A percentile compares a stretch with the other conserved stretches of the same genome.
phyloP scores from a whole-genome alignment of 257 asterid species.

The Primulina tabacum region DNA sequence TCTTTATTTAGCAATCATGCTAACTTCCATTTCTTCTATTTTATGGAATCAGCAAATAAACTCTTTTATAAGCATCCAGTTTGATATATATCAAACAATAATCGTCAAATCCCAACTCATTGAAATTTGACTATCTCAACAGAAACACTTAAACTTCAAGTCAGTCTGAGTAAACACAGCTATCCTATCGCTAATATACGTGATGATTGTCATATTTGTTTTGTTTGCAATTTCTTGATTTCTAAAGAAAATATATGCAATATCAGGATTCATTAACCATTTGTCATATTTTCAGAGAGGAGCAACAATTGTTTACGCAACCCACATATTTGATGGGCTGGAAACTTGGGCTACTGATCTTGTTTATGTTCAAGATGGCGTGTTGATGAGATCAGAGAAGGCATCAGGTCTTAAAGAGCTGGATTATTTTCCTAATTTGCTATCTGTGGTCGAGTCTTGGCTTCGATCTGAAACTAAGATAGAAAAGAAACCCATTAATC shows the following conservation, averaged over 20 bases:
- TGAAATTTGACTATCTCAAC: too few relatives aligned
- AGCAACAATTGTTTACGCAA: slow-evolving; percentile 89
- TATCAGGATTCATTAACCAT: neutral
- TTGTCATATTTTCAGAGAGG: slow-evolving; percentile 61
- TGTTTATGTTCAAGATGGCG: slow-evolving; percentile 85
- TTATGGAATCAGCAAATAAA: too few relatives aligned
- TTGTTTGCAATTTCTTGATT: neutral
- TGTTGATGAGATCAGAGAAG: slow-evolving; percentile 67
- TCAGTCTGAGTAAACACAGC: too few relatives aligned
- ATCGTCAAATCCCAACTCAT: too few relatives aligned
- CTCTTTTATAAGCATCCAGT: too few relatives aligned
- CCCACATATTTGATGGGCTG: slow-evolving; percentile 95
- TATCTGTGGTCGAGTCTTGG: slow-evolving; percentile 87
- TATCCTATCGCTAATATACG: too few relatives aligned
- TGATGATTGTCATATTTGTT: neutral
- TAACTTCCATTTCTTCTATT: too few relatives aligned
- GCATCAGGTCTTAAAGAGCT: slow-evolving; percentile 62
- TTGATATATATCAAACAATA: too few relatives aligned
- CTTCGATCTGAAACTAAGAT: slow-evolving; percentile 72
- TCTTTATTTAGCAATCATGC: too few relatives aligned
- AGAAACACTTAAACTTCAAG: too few relatives aligned
- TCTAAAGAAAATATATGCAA: neutral
- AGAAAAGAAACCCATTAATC: slow-evolving; percentile 50
- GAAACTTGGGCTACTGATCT: slow-evolving; percentile 94
- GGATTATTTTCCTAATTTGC: slow-evolving; percentile 56